These are phyloP conservation scores for Arachis stenosperma DNA, from an alignment of 306 rosid genomes.

Conservation along the genomic window DNA sequence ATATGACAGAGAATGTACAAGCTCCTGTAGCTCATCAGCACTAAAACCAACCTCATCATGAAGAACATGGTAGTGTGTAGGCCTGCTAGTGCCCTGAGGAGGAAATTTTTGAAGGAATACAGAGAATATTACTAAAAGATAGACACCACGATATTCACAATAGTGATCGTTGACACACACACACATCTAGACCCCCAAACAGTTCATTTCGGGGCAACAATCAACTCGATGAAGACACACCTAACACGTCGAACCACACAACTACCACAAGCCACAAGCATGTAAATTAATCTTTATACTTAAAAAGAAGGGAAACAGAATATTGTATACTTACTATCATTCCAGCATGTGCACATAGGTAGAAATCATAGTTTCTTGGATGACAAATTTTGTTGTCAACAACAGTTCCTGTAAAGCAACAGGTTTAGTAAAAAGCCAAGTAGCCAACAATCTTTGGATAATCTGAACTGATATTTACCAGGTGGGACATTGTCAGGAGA, in stretches of 20 bases:
- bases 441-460: not conserved
- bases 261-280: conserved; percentile 7
- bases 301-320: not conserved
- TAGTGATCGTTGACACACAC: not conserved
- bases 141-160: not conserved
- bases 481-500: conserved; percentile 95
- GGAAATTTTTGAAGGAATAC: conserved; percentile 8
- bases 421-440: not conserved
- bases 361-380: conserved; percentile 89
- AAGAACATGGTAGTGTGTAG: conserved; percentile 92
- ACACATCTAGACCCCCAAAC: not conserved
- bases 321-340: conserved; percentile 72
- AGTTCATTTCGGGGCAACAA: not conserved
- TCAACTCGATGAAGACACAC: not conserved
- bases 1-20: conserved; percentile 93
- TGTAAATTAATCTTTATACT: not conserved
- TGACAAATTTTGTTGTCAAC: conserved; percentile 90
- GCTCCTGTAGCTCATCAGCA: conserved; percentile 87
- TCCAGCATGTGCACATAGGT: conserved; percentile 97
- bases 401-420: conserved; percentile 64
- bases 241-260: not conserved
- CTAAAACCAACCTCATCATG: conserved; percentile 78
- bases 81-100: conserved; percentile 89
- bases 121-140: not conserved
- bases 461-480: conserved; percentile 43